Evolutionary conservation across 2,329 filamentous ascomycete genomes (phyloP).

Genomic region (Pseudogymnoascus sp.): DNA sequence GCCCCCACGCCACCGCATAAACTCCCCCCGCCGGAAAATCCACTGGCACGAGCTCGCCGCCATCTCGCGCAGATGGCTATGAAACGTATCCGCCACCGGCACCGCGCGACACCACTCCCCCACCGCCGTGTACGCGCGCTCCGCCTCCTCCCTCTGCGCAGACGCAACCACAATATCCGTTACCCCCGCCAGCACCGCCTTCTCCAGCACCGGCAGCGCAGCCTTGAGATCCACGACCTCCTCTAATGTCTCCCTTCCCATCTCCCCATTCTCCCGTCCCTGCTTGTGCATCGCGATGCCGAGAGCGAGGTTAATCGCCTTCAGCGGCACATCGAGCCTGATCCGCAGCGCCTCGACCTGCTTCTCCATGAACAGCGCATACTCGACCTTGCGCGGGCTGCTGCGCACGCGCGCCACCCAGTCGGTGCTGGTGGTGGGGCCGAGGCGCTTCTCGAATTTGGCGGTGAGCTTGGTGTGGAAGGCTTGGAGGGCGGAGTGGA

Average conservation of each 20-base stretch:
- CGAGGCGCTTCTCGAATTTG: background rate
- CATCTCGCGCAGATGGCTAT: background rate
- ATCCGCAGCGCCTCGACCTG: background rate
- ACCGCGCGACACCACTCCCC: background rate
- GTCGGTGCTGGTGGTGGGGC: background rate
- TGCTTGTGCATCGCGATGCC: background rate
- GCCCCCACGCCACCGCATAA: background rate
- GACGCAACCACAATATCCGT: background rate
- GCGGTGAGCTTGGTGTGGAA: background rate
- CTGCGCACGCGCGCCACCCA: background rate
- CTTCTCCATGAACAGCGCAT: constrained; percentile 4
- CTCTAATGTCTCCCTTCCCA: background rate
- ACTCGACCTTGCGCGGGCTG: background rate
- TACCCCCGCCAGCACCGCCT: background rate
- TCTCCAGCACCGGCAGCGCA: background rate
- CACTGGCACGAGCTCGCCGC: background rate
- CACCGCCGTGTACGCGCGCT: background rate
- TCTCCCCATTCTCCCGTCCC: background rate
- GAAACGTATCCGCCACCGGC: background rate
- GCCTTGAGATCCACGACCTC: background rate
- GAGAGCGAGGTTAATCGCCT: background rate
- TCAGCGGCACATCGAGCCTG: background rate
- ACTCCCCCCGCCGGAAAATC: background rate
- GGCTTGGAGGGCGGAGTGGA: background rate
- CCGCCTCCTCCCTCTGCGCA: background rate